These are phyloP conservation scores for Verbascum thapsus DNA, from an alignment of 257 asterid species.

Conservation along the genomic window DNA sequence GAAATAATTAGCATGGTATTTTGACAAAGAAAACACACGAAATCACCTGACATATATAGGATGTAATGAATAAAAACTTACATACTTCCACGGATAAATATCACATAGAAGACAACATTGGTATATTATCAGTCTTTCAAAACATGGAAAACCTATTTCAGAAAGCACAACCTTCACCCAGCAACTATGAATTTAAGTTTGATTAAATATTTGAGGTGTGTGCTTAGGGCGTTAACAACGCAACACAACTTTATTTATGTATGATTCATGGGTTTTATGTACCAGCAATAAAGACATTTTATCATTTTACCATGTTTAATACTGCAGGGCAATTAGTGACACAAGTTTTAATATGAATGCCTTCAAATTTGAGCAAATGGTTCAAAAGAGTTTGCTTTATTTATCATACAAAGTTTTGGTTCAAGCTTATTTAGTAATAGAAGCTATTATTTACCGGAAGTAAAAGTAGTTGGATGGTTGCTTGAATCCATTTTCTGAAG, in stretches of 20 bases:
- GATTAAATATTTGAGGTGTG: background rate
- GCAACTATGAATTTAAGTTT: background rate
- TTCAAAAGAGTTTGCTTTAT: background rate
- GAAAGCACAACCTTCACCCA: background rate
- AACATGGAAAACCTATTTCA: conserved; percentile 12
- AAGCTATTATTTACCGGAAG: conserved; percentile 12
- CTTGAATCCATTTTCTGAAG: conserved; percentile 16
- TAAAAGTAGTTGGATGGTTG: background rate
- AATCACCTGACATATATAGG: background rate
- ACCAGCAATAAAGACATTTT: background rate
- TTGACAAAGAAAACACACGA: conserved; percentile 11
- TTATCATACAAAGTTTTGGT: conserved; percentile 1
- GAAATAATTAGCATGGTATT: conserved; percentile 2
- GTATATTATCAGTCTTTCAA: background rate
- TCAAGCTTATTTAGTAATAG: background rate
- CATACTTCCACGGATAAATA: conserved; percentile 5
- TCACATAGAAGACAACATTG: conserved; percentile 2
- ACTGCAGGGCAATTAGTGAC: conserved; percentile 6
- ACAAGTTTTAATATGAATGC: background rate
- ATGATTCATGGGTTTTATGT: background rate
- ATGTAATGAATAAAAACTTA: conserved; percentile 8
- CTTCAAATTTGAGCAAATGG: background rate
- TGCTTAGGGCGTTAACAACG: conserved; percentile 8
- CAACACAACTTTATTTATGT: background rate
- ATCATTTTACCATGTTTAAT: background rate